Conservation (phyloP, 768 basidiomycete species). For the Boletales sp. region DNA sequence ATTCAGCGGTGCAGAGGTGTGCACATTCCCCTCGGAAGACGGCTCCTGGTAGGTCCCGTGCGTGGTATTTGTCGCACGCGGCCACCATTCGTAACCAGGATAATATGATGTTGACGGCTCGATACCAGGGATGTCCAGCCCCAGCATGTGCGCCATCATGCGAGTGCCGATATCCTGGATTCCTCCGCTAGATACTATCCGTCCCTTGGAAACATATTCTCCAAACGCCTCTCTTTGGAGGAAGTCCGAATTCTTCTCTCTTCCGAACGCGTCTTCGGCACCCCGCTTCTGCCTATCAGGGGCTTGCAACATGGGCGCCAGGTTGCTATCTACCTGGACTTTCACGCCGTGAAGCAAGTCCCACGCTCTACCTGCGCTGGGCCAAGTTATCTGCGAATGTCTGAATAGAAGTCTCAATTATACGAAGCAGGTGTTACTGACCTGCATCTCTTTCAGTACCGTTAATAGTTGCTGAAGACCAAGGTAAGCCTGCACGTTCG, state of each 20-base stretch:
- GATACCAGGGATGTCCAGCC: conserved; percentile 60
- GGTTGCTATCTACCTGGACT: conserved; percentile 44
- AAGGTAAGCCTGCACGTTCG: conserved; percentile 63
- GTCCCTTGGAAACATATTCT: conserved; percentile 21
- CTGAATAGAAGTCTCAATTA: conserved; percentile 10
- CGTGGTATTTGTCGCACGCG: conserved; percentile 31
- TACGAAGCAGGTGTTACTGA: conserved; percentile 25
- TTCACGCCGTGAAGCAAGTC: conserved; percentile 66
- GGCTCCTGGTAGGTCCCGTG: conserved; percentile 16
- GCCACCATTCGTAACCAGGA: conserved; percentile 66
- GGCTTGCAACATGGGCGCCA: conserved; percentile 34
- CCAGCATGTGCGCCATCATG: conserved; percentile 72
- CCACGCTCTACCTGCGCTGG: conserved; percentile 62
- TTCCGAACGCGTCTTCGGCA: conserved; percentile 62
- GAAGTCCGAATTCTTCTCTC: conserved; percentile 46
- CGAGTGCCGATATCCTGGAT: conserved; percentile 62
- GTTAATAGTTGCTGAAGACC: conserved; percentile 62
- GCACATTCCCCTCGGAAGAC: conserved; percentile 1
- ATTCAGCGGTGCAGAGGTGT: conserved; percentile 6
- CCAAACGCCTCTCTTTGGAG: conserved; percentile 40
- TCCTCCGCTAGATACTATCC: conserved; percentile 30
- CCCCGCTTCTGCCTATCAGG: conserved; percentile 52
- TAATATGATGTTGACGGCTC: conserved; percentile 49
- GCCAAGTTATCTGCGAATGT: conserved; percentile 56
- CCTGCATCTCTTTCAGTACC: conserved; percentile 67